Base-by-base conservation (phyloP, 2,329 filamentous ascomycete genomes). In the Penicillium thymicola region DNA sequence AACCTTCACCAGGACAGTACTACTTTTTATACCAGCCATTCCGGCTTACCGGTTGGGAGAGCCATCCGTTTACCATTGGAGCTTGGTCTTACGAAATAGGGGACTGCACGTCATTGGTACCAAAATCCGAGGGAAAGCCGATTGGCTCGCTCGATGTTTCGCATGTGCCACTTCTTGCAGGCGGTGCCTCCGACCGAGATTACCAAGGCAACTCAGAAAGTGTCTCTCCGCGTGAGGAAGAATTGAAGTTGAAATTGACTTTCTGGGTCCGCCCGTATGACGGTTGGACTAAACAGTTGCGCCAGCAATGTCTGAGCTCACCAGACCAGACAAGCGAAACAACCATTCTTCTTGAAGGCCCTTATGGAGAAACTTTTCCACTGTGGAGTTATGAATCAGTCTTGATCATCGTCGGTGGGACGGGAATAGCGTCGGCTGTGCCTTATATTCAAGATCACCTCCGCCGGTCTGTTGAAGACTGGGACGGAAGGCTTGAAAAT, bases 241-340 rank as follows among this genome's bases (percentile, higher is more conserved):
- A 60, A 36, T n/a, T 46, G 23, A 49, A 64, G 4, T 67, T 76
- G 5, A 72, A 70, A 38, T 66, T 82, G 7, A 71, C 75, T 5
- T 81, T 82, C 61, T 76, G 79, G 62, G 75, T 82, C 48, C 76
- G 80, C 2, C 81, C 80, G 0, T 81, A 79, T 61, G 70, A 78
- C 48, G 79, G 81, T 47, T 81, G 80, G 72, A 83, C 81, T 2
- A 74, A 70, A 5, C 71, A 76, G n/a, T 73, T 82, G 10, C 72
- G 71, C 38, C 62, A 71, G 30, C 64, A 72, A 55, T 79, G 69
- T 51, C 62, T 69, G 41, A 58, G 53, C 30, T 68, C 65, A 40
- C 64, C 65, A 18, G 60, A 49, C 30, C 63, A 44, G 27, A 61
- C 56, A 13, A 68, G 66, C 16, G 64, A 66, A 4, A 62, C 73